Percentiles rank a stretch among this genome's conserved stretches.
These are phyloP conservation scores for Triticum dicoccoides DNA, from an alignment of 176 grass and related monocot species.

Conservation along the genomic window DNA sequence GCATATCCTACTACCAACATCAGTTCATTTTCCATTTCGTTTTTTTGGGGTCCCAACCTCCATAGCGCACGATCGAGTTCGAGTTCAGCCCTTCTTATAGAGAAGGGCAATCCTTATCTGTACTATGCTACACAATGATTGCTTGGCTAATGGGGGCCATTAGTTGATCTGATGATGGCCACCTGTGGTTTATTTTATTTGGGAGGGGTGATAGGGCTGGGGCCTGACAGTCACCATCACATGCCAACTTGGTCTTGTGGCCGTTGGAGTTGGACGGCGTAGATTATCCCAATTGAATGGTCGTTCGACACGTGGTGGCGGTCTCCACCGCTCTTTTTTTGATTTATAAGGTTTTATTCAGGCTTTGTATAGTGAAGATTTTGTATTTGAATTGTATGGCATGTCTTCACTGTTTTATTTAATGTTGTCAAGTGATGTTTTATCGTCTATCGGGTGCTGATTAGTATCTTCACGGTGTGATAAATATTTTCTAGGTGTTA, in stretches of 20 bases:
- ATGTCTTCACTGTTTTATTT: neutral
- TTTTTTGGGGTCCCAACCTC: neutral
- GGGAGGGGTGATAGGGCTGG: neutral
- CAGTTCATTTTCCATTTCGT: neutral
- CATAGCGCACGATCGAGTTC: neutral
- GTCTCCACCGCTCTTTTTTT: neutral
- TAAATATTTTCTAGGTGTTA: neutral
- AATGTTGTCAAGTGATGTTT: neutral
- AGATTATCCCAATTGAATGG: neutral
- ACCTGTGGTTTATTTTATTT: neutral
- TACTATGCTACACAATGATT: neutral
- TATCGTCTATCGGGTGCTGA: neutral
- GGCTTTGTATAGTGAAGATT: neutral
- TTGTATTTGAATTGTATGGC: neutral
- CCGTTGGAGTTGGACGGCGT: neutral
- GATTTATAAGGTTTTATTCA: neutral
- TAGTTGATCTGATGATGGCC: neutral
- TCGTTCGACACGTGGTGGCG: neutral
- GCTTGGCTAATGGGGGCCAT: neutral
- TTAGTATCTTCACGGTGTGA: neutral
- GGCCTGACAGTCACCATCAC: neutral
- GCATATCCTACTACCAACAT: neutral
- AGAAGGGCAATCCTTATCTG: neutral
- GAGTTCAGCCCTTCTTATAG: neutral
- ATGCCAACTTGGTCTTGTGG: neutral